A percentile compares a stretch with the other conserved stretches of the same genome.
phyloP scores from a whole-genome alignment of 2,329 filamentous ascomycete genomes.

The Epichloe coenophiala region DNA sequence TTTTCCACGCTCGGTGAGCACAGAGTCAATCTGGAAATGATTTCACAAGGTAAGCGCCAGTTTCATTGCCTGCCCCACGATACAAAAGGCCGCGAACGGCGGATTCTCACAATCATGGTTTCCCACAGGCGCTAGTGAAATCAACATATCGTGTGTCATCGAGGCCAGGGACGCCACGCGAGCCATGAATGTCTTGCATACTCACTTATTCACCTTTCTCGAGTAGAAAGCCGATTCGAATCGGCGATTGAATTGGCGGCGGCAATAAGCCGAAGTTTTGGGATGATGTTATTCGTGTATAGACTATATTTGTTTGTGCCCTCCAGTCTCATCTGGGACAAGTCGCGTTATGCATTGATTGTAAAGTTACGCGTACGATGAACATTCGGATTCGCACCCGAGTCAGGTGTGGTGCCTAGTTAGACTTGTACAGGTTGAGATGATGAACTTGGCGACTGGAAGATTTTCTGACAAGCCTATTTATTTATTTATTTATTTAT shows the following conservation, averaged over 20 bases:
- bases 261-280: not conserved
- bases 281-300: not conserved
- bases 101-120: not conserved
- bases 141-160: conserved; percentile 98
- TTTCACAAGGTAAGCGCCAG: conserved; percentile 66
- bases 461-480: not conserved
- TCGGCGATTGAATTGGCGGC: not conserved
- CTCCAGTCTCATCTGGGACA: not conserved
- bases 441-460: not conserved
- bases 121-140: conserved; percentile 75
- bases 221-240: conserved; percentile 34
- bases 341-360: not conserved
- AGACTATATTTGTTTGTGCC: not conserved
- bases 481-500: not conserved
- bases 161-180: conserved; percentile 81
- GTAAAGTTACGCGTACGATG: not conserved
- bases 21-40: conserved; percentile 98
- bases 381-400: not conserved
- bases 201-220: conserved; percentile 90
- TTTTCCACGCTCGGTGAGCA: conserved; percentile 89
- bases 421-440: no score
- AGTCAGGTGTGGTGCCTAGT: no score
- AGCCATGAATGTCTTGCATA: conserved; percentile 92
- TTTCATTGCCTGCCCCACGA: not conserved
- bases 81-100: no score